These are phyloP conservation scores for Claviceps sorghi DNA, from an alignment of 2,329 filamentous ascomycete genomes.

Conservation along the genomic window DNA sequence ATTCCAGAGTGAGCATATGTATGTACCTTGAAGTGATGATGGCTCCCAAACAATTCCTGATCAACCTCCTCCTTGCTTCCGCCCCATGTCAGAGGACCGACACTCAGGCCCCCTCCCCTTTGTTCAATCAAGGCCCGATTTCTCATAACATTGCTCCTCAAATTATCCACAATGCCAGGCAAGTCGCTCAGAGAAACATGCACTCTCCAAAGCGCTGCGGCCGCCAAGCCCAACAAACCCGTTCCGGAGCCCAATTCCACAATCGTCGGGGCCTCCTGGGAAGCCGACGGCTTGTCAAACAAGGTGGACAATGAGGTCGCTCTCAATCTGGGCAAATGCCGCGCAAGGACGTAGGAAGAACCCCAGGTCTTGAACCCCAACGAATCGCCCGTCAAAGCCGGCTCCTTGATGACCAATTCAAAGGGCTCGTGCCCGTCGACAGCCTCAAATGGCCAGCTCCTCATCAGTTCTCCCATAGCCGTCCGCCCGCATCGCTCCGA, in stretches of 20 bases:
- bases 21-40: constrained; percentile 36
- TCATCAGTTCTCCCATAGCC: constrained; percentile 42
- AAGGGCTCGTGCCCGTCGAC: constrained; percentile 26
- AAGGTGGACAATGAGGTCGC: constrained; percentile 30
- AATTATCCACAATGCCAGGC: constrained; percentile 67
- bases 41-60: constrained; percentile 26
- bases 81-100: constrained; percentile 64
- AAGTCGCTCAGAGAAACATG: constrained; percentile 69
- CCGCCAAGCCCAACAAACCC: constrained; percentile 76
- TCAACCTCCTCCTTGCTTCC: constrained; percentile 30
- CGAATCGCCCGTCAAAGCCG: constrained; percentile 73
- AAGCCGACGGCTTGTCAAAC: constrained; percentile 22
- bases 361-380: constrained; percentile 94
- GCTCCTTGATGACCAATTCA: constrained; percentile 65
- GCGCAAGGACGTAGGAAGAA: constrained; percentile 73
- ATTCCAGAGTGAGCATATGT: not conserved
- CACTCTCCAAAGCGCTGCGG: constrained; percentile 54
- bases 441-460: constrained; percentile 36
- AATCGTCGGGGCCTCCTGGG: constrained; percentile 21
- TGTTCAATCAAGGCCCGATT: constrained; percentile 45
- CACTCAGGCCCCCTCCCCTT: constrained; percentile 41
- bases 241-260: constrained; percentile 85
- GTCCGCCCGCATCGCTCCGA: constrained; percentile 71
- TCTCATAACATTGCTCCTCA: constrained; percentile 54
- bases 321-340: constrained; percentile 43